phyloP scores from a whole-genome alignment of 495 filamentous ascomycete species.

The Pyronema domesticum region DNA sequence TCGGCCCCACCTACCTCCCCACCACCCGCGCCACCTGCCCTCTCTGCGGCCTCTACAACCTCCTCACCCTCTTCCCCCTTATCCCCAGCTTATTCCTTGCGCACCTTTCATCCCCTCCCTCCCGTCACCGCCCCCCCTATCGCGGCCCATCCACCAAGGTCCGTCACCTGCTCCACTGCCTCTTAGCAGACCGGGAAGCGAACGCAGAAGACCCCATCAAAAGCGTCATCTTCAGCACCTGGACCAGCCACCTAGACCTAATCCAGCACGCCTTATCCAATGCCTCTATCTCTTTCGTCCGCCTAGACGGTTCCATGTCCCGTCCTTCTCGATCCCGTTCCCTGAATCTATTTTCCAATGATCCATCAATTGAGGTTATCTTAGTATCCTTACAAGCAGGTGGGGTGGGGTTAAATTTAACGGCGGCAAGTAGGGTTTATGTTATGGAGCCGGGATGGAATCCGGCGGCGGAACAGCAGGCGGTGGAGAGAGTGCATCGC shows the following conservation, averaged over 20 bases:
- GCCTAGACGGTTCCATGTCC: constrained; percentile 76
- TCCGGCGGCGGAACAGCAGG: constrained; percentile 83
- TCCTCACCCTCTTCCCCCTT: constrained; percentile 33
- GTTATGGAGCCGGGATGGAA: constrained; percentile 99
- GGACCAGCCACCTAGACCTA: constrained; percentile 86
- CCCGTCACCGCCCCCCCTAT: constrained; percentile 30
- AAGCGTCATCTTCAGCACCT: constrained; percentile 81
- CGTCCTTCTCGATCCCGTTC: constrained; percentile 50
- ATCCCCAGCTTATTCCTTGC: too few species aligned
- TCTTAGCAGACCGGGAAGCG: constrained; percentile 30
- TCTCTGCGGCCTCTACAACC: constrained; percentile 44
- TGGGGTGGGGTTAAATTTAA: constrained; percentile 80
- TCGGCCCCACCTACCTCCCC: constrained; percentile 20
- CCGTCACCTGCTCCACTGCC: constrained; percentile 49
- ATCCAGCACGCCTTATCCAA: constrained; percentile 69
- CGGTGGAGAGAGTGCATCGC: constrained; percentile 83
- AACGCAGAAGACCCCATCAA: constrained; percentile 21
- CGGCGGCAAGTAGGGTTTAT: constrained; percentile 65
- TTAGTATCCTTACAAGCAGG: constrained; percentile 85
- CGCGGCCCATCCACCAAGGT: constrained; percentile 83
- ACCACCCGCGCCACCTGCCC: constrained; percentile 38
- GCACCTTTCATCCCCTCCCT: too few species aligned
- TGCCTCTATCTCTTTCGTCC: constrained; percentile 47
- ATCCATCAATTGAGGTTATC: constrained; percentile 54
- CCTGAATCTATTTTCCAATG: constrained; percentile 58